Evolutionary conservation across 176 grass and related monocot species (phyloP).

Genomic region (Lolium rigidum): DNA sequence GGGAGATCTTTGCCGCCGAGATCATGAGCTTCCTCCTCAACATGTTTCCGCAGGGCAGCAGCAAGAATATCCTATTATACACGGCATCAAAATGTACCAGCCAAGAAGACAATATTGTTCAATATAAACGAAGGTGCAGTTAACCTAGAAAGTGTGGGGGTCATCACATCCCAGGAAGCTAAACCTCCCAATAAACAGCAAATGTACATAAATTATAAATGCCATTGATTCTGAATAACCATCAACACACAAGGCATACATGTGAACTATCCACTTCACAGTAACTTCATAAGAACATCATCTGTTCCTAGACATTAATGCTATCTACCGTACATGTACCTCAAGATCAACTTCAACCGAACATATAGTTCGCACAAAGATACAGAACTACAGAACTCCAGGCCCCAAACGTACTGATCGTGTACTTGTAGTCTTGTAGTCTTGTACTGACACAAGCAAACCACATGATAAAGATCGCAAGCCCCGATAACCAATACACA

Average conservation of each 20-base stretch:
- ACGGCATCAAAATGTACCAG: constrained; percentile 4
- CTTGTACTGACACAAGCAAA: background rate
- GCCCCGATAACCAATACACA: background rate
- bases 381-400: background rate
- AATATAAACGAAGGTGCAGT: background rate
- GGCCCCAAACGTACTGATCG: background rate
- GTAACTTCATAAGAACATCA: background rate
- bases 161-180: background rate
- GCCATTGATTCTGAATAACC: constrained; percentile 2
- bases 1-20: constrained; percentile 76
- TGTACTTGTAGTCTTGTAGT: too few species aligned
- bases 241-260: background rate
- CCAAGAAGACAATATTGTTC: background rate
- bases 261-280: background rate
- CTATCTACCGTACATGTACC: background rate
- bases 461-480: background rate
- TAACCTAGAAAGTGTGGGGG: background rate
- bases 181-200: background rate
- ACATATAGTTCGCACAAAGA: background rate
- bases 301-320: background rate
- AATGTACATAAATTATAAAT: background rate
- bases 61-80: constrained; percentile 69
- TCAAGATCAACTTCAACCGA: background rate
- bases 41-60: constrained; percentile 77
- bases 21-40: constrained; percentile 82